Evolutionary conservation across 208 protist genomes (phyloP), one percentile per base, ranked within the genome.

Genomic region (Plasmodiophora brassicae): DNA sequence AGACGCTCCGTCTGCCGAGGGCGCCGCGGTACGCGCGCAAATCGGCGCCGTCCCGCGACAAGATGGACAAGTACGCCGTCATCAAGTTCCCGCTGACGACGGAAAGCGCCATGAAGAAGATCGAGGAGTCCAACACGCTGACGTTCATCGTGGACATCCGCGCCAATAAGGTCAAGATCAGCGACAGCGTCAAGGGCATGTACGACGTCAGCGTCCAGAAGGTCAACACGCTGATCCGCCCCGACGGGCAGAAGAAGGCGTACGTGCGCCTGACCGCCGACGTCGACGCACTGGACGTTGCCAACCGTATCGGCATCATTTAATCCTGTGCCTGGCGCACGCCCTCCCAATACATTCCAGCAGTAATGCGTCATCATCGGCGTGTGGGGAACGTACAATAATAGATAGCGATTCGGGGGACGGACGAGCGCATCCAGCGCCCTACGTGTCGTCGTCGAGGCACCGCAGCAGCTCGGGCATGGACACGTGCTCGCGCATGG

Each of bases 91-190:
- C 98, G 43, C 92, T 99, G 84, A 98, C 95, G 43, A 98, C 97
- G 35, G 98, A 99, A 91, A 96, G 96, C 91, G 97, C 97, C 78
- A 98, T 98, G 95, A 98, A 99, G 96, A 97, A 98, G 95, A 98
- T 99, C 88, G 98, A 99, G 94, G 96, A 98, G 89, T 97, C 98
- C 94, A 99, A 99, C 97, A 99, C 98, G 44, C 93, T 99, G 54
- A 98, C 98, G 89, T 99, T 99, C 95, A 98, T 99, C 89, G 96
- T 98, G 45, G 96, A 99, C 90, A 91, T 95, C 84, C 94, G 92
- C 85, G 93, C 98, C 46, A 99, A 98, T 95, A 99, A 99, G 95
- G 93, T 91, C 38, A 94, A 98, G 93, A 99, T 99, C 94, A 98
- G 97, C 92, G 93, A 97, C 87, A 97, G 98, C 60, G 96, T 99